These are phyloP conservation scores for Hypoxylon rubiginosum DNA, from an alignment of 2,329 filamentous ascomycete species.

Conservation along the genomic window DNA sequence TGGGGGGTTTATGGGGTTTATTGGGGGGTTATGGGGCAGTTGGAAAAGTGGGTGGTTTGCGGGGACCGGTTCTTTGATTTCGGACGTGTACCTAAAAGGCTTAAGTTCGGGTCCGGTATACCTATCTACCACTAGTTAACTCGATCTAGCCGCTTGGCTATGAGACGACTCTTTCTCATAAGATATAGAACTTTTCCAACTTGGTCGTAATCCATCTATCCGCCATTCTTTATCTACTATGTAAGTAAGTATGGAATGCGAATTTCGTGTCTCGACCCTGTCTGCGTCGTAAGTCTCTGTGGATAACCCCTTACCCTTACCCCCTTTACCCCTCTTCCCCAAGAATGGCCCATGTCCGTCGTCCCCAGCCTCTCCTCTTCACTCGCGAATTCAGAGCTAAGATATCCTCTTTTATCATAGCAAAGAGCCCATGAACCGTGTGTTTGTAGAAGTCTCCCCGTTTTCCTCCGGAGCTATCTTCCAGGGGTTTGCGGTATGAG, in stretches of 20 bases:
- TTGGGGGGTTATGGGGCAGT: not conserved
- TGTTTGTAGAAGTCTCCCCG: too few relatives aligned
- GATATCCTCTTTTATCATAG: too few relatives aligned
- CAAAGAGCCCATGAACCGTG: too few relatives aligned
- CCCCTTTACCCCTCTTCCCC: too few relatives aligned
- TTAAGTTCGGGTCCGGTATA: not conserved
- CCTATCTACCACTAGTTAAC: not conserved
- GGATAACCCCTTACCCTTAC: too few relatives aligned
- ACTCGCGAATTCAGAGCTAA: not conserved
- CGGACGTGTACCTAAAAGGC: not conserved
- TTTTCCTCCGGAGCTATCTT: too few relatives aligned
- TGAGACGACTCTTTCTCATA: too few relatives aligned
- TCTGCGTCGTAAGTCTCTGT: not conserved
- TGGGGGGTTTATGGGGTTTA: not conserved
- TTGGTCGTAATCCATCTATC: too few relatives aligned
- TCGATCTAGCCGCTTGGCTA: too few relatives aligned
- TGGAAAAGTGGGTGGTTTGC: not conserved
- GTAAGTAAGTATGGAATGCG: not conserved
- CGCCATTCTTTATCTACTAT: not conserved
- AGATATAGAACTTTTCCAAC: too few relatives aligned
- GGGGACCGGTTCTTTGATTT: not conserved
- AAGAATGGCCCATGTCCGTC: not conserved
- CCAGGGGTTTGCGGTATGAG: too few relatives aligned
- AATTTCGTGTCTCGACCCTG: not conserved
- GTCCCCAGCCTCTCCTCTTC: too few relatives aligned